These are phyloP conservation scores for Piper betle DNA, from an alignment of 164 flowering plant species.

Conservation along the genomic window DNA sequence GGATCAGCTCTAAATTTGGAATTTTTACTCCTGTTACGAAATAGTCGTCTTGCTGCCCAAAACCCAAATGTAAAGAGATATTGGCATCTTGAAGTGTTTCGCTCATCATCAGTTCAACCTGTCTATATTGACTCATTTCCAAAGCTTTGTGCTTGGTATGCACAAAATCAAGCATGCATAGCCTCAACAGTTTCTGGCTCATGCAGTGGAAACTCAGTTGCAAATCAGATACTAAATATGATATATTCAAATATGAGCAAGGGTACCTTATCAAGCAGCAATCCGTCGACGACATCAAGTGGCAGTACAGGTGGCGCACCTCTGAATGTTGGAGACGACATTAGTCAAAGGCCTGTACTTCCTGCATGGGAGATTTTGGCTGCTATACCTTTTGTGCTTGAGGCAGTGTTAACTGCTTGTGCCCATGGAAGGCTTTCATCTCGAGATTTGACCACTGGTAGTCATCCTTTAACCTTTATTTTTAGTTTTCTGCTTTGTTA, in stretches of 20 bases:
- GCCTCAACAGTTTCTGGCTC: conserved; percentile 73
- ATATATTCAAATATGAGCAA: conserved; percentile 52
- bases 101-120: conserved; percentile 25
- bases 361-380: conserved; percentile 95
- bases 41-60: conserved; percentile 29
- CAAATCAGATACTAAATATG: conserved; percentile 61
- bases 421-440: conserved; percentile 82
- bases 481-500: background rate
- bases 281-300: conserved; percentile 33
- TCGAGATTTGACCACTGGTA: conserved; percentile 84
- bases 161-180: conserved; percentile 70
- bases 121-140: conserved; percentile 69
- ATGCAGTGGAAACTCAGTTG: conserved; percentile 51
- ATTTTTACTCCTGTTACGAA: conserved; percentile 53
- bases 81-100: conserved; percentile 11
- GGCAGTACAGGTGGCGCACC: conserved; percentile 50
- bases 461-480: background rate
- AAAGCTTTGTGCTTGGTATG: conserved; percentile 69
- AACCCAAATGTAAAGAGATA: conserved; percentile 11
- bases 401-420: conserved; percentile 74
- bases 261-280: conserved; percentile 21
- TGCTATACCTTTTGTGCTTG: conserved; percentile 81
- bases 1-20: conserved; percentile 56
- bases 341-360: conserved; percentile 36
- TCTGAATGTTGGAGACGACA: conserved; percentile 38